Base-by-base conservation (phyloP, 495 filamentous ascomycete genomes). In the Talaromyces stipitatus region DNA sequence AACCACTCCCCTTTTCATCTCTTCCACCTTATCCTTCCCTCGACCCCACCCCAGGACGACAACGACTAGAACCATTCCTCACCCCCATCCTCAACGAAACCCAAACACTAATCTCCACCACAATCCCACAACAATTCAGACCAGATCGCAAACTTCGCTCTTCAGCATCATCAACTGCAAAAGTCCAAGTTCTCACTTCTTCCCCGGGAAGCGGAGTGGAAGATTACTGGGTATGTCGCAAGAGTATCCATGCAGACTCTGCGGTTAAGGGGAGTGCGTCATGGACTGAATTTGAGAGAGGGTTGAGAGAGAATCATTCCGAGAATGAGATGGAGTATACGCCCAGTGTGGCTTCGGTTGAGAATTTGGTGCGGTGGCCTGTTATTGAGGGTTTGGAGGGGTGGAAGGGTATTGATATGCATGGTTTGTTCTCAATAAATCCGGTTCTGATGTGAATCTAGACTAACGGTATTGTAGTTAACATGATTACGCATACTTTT, bases 251-350 rank as follows among this genome's bases (percentile, higher is more conserved):
- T 68, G 67, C 68, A 27, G 77, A 90, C 55, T 66, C 64, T 2
- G 61, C 69, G 4, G 3, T 2, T 10, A 61, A 73, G 14, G 86
- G 86, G 0, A 85, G 86, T 4, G 88, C 86, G 6, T 78, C 68
- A 20, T 89, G 80, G 76, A 68, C 58, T 0, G 89, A 92, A 60
- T 91, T 92, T 60, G 72, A 78, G 22, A 58, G 59, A 1, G 81
- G 78, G 30, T 69, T 91, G 61, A 77, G 82, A 60, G 68, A 75
- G 11, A 67, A 82, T 50, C 90, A 92, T 69, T 80, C 79, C 4
- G 70, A 80, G 68, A 77, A 87, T 59, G 90, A 95, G 69, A 77
- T 69, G 64, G 80, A 80, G 41, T 91, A 88, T 66, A 94, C 88
- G 29, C 87, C 87, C 12, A 79, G 77, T 54, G 80, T 90, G 7